phyloP scores from a whole-genome alignment of 768 basidiomycete genomes.

The Lentinula detonsa region DNA sequence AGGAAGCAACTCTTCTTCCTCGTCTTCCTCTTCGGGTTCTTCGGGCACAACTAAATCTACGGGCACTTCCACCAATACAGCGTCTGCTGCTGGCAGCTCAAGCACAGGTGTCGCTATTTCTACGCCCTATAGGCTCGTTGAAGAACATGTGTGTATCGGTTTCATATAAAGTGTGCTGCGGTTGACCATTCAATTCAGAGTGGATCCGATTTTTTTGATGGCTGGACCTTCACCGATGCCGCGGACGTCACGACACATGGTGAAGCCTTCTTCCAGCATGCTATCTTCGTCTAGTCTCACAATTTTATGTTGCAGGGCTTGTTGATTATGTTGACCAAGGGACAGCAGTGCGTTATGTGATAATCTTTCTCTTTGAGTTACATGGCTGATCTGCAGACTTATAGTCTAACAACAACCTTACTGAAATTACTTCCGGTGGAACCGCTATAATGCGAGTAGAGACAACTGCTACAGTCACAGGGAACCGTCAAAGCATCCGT shows the following conservation, averaged over 20 bases:
- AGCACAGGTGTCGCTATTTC: conserved; percentile 16
- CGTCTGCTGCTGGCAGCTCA: not conserved
- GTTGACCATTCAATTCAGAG: conserved; percentile 26
- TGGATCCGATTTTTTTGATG: conserved; percentile 74
- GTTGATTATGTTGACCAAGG: conserved; percentile 62
- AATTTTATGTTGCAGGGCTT: conserved; percentile 28
- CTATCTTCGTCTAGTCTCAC: not conserved
- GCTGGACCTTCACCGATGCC: conserved; percentile 66
- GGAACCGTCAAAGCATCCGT: conserved; percentile 69
- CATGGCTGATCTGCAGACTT: not conserved
- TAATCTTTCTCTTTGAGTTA: not conserved
- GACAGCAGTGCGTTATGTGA: conserved; percentile 42
- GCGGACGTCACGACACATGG: conserved; percentile 59
- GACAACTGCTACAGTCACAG: conserved; percentile 55
- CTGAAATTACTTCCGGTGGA: conserved; percentile 61
- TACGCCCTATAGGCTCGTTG: conserved; percentile 54
- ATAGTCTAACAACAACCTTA: conserved; percentile 34
- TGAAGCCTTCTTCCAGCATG: not conserved
- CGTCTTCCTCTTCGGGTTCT: not conserved
- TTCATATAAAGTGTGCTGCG: not conserved
- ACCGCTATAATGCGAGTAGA: conserved; percentile 88
- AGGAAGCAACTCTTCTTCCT: not conserved
- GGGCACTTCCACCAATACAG: not conserved
- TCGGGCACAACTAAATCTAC: not conserved
- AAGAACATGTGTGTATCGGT: conserved; percentile 47